phyloP scores from a whole-genome alignment of 1,284 basidiomycete species.

The Pseudozyma tsukubaensis region DNA sequence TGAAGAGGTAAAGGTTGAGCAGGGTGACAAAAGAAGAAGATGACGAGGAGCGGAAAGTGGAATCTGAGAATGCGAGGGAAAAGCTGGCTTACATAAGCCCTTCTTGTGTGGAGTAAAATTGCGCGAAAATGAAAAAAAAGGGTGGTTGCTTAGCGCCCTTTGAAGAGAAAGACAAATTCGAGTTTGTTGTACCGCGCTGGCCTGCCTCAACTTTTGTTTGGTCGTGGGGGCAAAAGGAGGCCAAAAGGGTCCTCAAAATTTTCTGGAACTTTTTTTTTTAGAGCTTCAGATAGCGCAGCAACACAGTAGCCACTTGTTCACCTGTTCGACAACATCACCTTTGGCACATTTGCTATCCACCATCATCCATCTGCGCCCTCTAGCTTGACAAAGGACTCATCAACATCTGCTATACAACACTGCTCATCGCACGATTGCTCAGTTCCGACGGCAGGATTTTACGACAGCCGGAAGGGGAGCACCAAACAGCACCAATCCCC shows the following conservation, averaged over 20 bases:
- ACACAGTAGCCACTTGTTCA: background rate
- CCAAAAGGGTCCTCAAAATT: constrained; percentile 29
- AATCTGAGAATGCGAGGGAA: background rate
- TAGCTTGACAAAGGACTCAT: background rate
- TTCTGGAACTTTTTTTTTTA: constrained; percentile 16
- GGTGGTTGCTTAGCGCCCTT: constrained; percentile 4
- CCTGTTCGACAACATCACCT: background rate
- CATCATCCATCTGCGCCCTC: background rate
- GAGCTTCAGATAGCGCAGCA: constrained; percentile 4
- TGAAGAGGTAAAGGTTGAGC: constrained; percentile 1
- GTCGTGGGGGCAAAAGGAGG: no score
- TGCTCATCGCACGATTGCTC: background rate
- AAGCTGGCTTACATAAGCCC: constrained; percentile 38
- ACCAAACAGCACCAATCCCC: background rate
- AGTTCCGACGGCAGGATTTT: no score
- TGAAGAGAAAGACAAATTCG: background rate
- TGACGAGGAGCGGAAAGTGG: background rate
- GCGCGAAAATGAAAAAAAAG: constrained; percentile 3
- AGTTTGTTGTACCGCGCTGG: background rate
- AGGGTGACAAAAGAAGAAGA: background rate
- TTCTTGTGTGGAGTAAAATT: constrained; percentile 16
- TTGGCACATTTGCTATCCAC: background rate
- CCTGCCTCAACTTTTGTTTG: constrained; percentile 5
- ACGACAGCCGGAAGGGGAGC: no score
- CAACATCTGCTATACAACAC: background rate